Evolutionary conservation across 1,284 basidiomycete species (phyloP), one percentile per base, ranked within the genome.

Genomic region (Sporisorium sorghi): DNA sequence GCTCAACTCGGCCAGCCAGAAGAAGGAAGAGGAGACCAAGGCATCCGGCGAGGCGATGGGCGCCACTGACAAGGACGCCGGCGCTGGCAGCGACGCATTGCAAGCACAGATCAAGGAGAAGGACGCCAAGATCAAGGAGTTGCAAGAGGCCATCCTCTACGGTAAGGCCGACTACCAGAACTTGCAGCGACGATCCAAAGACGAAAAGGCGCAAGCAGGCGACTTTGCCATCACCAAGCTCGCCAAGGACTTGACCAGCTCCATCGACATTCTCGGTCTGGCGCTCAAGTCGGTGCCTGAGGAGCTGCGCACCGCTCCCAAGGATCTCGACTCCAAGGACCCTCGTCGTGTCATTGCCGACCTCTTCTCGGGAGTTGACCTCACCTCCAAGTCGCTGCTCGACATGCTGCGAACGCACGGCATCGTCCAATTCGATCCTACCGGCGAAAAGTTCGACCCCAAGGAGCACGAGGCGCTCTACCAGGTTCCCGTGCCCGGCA

Each of bases 401-500:
- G 91, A 94, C 85, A 96, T 93, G 14, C 89, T 99, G 44, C 92
- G 91, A 86, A 91, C 93, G 85, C 93, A 95, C 86, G 92, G 95
- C 69, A 90, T 99, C 83, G 92, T 91, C 72, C 90, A 91, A 2
- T 96, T 94, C 81, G 93, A 97, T 83, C 94, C 95, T 19, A 91
- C 90, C 0, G 96, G 95, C 58, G 92, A 97, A 84, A 88, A 88
- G 80, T 99, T 99, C 81, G 94, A 99, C 86, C 96, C 96, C 32
- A 97, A 96, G 85, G 86, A 88, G 49, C 96, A 98, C 84, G 96
- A 99, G 86, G 96, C 97, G 8, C 88, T 97, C 33, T 98, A 93
- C 87, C 93, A 96, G 87, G 93, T 90, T 21, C 94, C 95, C n/a
- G 89, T 96, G 59, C 87, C 87, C 2, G 92, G 89, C 42, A 94